phyloP scores from a whole-genome alignment of 352 stramenopile genomes.

The Globisporangium abappressorium region DNA sequence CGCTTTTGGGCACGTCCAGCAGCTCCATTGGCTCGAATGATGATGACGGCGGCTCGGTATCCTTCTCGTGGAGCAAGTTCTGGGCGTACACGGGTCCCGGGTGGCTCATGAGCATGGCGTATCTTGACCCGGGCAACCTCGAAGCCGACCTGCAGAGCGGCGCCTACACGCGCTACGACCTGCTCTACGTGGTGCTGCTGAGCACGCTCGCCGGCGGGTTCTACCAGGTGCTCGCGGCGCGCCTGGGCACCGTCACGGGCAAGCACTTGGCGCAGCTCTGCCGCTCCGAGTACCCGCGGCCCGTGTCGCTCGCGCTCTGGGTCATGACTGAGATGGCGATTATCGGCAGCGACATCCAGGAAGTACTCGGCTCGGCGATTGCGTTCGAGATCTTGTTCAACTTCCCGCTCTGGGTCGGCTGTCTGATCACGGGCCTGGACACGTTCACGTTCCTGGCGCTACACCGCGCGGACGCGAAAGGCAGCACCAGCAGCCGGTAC shows the following conservation, averaged over 20 bases:
- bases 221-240: conserved; percentile 90
- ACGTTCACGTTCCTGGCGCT: conserved; percentile 94
- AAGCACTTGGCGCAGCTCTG: conserved; percentile 90
- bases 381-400: conserved; percentile 89
- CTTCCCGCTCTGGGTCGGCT: conserved; percentile 89
- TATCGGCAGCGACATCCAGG: conserved; percentile 87
- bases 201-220: conserved; percentile 83
- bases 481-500: conserved; percentile 25
- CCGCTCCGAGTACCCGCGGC: conserved; percentile 72
- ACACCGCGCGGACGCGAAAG: conserved; percentile 55
- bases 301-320: conserved; percentile 79
- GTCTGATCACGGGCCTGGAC: conserved; percentile 84
- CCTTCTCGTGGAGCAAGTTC: conserved; percentile 57
- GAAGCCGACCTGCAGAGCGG: conserved; percentile 94
- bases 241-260: conserved; percentile 90
- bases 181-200: conserved; percentile 89
- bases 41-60: not conserved
- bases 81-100: conserved; percentile 83
- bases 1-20: not conserved
- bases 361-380: conserved; percentile 91
- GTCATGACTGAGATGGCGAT: conserved; percentile 95
- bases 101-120: conserved; percentile 94
- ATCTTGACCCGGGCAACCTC: conserved; percentile 95
- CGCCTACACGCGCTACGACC: conserved; percentile 85
- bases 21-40: not conserved